Evolutionary conservation across 2,329 filamentous ascomycete genomes (phyloP).

Genomic region (Phaeosphaeria sp.): DNA sequence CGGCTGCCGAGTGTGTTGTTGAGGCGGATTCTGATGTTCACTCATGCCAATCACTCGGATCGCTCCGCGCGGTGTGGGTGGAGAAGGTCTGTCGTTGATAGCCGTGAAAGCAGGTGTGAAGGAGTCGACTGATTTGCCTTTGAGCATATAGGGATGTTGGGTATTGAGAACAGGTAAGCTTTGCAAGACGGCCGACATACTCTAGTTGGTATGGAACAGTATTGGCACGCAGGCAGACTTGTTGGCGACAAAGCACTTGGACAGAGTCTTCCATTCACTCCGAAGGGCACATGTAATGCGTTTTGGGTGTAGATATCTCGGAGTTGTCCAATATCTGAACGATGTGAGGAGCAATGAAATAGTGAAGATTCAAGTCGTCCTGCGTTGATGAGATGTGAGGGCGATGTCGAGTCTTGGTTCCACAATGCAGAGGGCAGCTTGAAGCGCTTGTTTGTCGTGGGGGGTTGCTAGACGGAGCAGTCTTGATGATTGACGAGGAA

Average conservation of each 20-base stretch:
- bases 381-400: constrained; percentile 8
- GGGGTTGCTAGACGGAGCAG: background rate
- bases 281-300: background rate
- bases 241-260: background rate
- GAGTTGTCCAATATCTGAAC: background rate
- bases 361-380: background rate
- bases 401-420: constrained; percentile 6
- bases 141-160: constrained; percentile 35
- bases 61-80: constrained; percentile 23
- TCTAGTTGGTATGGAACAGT: constrained; percentile 5
- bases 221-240: background rate
- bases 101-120: constrained; percentile 44
- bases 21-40: background rate
- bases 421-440: constrained; percentile 15
- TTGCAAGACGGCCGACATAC: constrained; percentile 45
- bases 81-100: constrained; percentile 42
- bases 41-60: constrained; percentile 14
- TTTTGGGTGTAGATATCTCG: background rate
- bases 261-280: background rate
- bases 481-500: background rate
- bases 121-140: constrained; percentile 32
- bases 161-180: constrained; percentile 32
- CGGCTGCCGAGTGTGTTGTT: constrained; percentile 20
- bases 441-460: constrained; percentile 12
- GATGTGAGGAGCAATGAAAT: constrained; percentile 1